Base-by-base conservation (phyloP, 2,329 filamentous ascomycete genomes). In the Saccharata proteae region DNA sequence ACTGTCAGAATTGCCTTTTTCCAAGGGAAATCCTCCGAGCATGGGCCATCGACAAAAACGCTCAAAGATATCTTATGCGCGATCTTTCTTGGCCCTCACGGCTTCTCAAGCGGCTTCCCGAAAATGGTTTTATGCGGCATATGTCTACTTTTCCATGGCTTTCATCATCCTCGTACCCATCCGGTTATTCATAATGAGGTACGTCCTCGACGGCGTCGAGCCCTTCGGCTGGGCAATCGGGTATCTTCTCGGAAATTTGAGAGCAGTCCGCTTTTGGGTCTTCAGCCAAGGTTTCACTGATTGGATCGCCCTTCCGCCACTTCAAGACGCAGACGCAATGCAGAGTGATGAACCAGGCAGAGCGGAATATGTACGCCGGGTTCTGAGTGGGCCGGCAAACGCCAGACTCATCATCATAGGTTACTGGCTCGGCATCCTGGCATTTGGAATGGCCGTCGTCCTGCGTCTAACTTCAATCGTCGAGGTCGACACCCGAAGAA, bases 401-500 rank as follows among this genome's bases (percentile, higher is more conserved):
- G 81, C 79, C 2, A 77, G 90, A n/a, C 71, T 96, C 1, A 45
- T 80, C 4, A 62, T 96, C 12, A 70, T 71, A 34, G 71, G 56
- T 3, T 93, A 93, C 62, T 96, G 79, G 65, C 41, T 77, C 1
- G 43, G 57, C 4, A 73, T 92, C 33, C 68, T 96, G 11, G 51
- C 71, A 11, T 50, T 74, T 2, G 90, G 88, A 1, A 66, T 96
- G 20, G 59, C 74, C 7, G 65, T 81, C 4, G 82, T 94, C 6
- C 72, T 90, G 31, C n/a, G 15, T 3, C 69, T 93, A 21, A 81
- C 79, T 23, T 64, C 74, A 3, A 64, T 82, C 29, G 86, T 81
- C 42, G 86, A 94, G 57, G 88, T 98, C 27, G 90, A 98, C 57
- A 98, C 90, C 1, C 74, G 90, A 29, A 76, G 90, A 30, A 98